Evolutionary conservation across 192 early-diverging fungal genomes (phyloP).

Genomic region (Irineochytrium annulatum): DNA sequence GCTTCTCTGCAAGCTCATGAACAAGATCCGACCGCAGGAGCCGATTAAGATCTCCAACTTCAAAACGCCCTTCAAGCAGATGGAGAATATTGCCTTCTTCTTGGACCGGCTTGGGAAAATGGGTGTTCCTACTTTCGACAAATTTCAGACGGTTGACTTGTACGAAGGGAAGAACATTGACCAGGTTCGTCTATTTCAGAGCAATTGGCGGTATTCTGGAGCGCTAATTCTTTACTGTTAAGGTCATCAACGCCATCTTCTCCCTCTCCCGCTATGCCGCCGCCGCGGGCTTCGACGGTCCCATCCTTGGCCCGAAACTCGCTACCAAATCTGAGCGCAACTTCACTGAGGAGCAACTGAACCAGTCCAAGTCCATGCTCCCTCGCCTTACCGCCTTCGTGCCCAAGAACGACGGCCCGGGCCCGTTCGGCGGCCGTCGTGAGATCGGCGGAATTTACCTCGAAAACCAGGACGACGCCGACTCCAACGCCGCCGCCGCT

Average conservation of each 20-base stretch:
- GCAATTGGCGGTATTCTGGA: background rate
- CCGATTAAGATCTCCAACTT: slow-evolving; percentile 26
- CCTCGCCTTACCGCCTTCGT: slow-evolving; percentile 20
- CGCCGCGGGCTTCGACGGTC: slow-evolving; percentile 42
- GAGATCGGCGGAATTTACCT: slow-evolving; percentile 35
- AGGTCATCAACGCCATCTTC: slow-evolving; percentile 61
- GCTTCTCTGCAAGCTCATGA: slow-evolving; percentile 53
- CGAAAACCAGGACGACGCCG: background rate
- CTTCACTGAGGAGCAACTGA: slow-evolving; percentile 55
- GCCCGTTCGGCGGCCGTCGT: slow-evolving; percentile 17
- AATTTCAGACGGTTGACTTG: slow-evolving; percentile 72
- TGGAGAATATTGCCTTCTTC: slow-evolving; percentile 39
- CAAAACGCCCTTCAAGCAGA: slow-evolving; percentile 38
- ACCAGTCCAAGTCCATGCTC: slow-evolving; percentile 34
- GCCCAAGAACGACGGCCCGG: slow-evolving; percentile 1
- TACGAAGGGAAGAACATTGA: slow-evolving; percentile 69
- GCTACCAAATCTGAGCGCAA: slow-evolving; percentile 48
- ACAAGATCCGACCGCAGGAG: slow-evolving; percentile 12
- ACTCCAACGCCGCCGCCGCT: background rate
- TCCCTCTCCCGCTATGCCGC: slow-evolving; percentile 63
- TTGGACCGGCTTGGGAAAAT: slow-evolving; percentile 18
- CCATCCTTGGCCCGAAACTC: slow-evolving; percentile 60
- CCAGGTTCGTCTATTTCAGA: slow-evolving; percentile 30
- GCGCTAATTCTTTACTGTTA: background rate
- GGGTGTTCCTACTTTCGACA: slow-evolving; percentile 62